Percentiles rank a stretch among this genome's conserved stretches.
phyloP scores from a whole-genome alignment of 371 early-diverging fungal genomes.

The Fennellomyces sp. region DNA sequence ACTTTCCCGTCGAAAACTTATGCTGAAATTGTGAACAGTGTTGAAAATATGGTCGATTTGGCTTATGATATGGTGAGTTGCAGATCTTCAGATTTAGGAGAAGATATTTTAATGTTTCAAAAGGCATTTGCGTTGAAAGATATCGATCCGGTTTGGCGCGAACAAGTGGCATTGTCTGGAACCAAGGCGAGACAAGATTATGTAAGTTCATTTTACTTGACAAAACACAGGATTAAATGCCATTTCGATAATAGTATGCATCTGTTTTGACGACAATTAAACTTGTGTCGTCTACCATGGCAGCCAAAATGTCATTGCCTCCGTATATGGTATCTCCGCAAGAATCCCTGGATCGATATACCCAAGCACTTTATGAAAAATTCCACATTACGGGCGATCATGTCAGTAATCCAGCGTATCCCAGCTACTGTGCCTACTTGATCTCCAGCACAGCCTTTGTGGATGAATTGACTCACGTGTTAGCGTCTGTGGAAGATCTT shows the following conservation, averaged over 20 bases:
- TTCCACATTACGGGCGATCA: slow-evolving; percentile 23
- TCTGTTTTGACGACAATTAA: slow-evolving; percentile 41
- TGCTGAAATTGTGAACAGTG: slow-evolving; percentile 27
- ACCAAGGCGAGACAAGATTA: slow-evolving; percentile 39
- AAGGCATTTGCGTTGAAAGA: slow-evolving; percentile 20
- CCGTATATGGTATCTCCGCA: slow-evolving; percentile 38
- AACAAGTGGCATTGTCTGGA: slow-evolving; percentile 21
- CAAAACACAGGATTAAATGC: not conserved
- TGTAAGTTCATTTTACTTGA: slow-evolving; percentile 20
- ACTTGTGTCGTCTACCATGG: slow-evolving; percentile 34
- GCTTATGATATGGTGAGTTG: slow-evolving; percentile 39
- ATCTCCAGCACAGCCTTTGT: slow-evolving; percentile 36
- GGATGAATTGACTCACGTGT: slow-evolving; percentile 30
- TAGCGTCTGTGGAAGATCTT: slow-evolving; percentile 26
- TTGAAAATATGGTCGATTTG: slow-evolving; percentile 43
- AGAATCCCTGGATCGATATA: slow-evolving; percentile 24
- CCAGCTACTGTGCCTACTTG: slow-evolving; percentile 32
- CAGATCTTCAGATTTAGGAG: not conserved
- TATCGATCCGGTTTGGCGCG: slow-evolving; percentile 24
- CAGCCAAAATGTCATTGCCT: slow-evolving; percentile 40
- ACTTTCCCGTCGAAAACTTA: slow-evolving; percentile 38
- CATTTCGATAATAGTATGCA: slow-evolving; percentile 25
- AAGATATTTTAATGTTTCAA: not conserved
- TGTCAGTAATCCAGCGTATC: slow-evolving; percentile 26
- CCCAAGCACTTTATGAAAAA: slow-evolving; percentile 21